A percentile compares a stretch with the other conserved stretches of the same genome.
These are phyloP conservation scores for Termitomyces sp. DNA, from an alignment of 768 basidiomycete genomes.

Conservation along the genomic window DNA sequence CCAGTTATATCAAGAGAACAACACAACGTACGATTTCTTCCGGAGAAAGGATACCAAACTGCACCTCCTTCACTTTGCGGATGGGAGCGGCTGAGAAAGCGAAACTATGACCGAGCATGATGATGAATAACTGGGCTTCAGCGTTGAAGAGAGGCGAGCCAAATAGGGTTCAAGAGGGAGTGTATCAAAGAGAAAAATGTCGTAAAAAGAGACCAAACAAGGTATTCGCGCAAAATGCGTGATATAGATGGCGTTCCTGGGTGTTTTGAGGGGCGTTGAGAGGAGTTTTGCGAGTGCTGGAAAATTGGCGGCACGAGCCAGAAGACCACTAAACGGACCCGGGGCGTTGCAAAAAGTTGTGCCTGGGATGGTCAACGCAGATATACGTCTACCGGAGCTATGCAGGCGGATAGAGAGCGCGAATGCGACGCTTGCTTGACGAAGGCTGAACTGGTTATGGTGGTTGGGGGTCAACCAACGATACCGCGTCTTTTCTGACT, in stretches of 20 bases:
- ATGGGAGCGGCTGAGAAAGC: constrained; percentile 92
- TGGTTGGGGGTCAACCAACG: constrained; percentile 45
- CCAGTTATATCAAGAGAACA: constrained; percentile 8
- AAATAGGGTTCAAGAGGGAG: constrained; percentile 9
- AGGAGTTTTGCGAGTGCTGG: constrained; percentile 24
- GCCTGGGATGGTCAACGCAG: constrained; percentile 14
- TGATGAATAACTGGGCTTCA: constrained; percentile 19
- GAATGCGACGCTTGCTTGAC: constrained; percentile 22
- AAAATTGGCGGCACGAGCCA: constrained; percentile 23
- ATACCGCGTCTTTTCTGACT: constrained; percentile 35
- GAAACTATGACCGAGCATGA: constrained; percentile 86
- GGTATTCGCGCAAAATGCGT: constrained; percentile 19
- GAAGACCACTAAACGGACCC: constrained; percentile 23
- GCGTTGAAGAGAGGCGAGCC: constrained; percentile 5
- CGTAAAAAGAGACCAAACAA: constrained; percentile 24
- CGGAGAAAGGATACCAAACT: constrained; percentile 97
- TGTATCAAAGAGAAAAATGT: constrained; percentile 19
- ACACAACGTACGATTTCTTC: constrained; percentile 86
- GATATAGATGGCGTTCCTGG: constrained; percentile 16
- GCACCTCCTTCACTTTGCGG: constrained; percentile 95
- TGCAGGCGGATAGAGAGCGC: constrained; percentile 19
- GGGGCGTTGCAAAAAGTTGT: constrained; percentile 21
- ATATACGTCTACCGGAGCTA: constrained; percentile 15
- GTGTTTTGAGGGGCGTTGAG: constrained; percentile 23
- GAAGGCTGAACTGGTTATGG: constrained; percentile 29